Conservation (phyloP, 1,284 basidiomycete species). For the Cutaneotrichosporon cavernicola region DNA sequence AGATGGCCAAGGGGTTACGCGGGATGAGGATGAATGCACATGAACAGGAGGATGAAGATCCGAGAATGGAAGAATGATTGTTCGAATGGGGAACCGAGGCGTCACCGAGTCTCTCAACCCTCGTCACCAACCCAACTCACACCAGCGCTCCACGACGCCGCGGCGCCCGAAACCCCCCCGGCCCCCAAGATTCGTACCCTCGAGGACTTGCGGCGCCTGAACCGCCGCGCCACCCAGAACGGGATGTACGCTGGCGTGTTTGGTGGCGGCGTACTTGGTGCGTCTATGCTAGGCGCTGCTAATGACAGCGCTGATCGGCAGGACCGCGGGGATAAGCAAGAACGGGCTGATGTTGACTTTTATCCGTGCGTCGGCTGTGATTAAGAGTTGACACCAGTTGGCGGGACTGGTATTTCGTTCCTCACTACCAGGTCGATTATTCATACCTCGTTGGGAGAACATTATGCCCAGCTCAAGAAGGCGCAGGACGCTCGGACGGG, state of each 20-base stretch:
- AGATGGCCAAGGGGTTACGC: too few species aligned
- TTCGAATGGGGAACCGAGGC: background rate
- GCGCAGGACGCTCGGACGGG: conserved; percentile 9
- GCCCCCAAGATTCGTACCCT: conserved; percentile 16
- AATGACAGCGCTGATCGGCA: conserved; percentile 20
- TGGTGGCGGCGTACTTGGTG: conserved; percentile 24
- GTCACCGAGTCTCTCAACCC: background rate
- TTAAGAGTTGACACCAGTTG: conserved; percentile 27
- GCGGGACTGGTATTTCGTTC: conserved; percentile 34
- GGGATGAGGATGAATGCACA: too few species aligned
- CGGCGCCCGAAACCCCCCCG: background rate
- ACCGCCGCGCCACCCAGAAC: conserved; percentile 24
- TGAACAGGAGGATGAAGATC: too few species aligned
- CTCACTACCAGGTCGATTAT: conserved; percentile 29
- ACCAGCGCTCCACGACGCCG: conserved; percentile 19
- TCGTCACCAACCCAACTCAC: background rate
- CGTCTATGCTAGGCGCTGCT: conserved; percentile 4
- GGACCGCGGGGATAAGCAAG: conserved; percentile 19
- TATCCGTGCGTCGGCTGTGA: conserved; percentile 34
- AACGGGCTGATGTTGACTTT: conserved; percentile 36
- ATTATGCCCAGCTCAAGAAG: conserved; percentile 5
- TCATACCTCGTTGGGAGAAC: conserved; percentile 23
- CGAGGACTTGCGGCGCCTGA: conserved; percentile 22
- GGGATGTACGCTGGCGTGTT: conserved; percentile 27
- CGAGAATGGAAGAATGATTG: background rate